phyloP scores from a whole-genome alignment of 2,329 filamentous ascomycete species.

The Sporothrix variecibatus region DNA sequence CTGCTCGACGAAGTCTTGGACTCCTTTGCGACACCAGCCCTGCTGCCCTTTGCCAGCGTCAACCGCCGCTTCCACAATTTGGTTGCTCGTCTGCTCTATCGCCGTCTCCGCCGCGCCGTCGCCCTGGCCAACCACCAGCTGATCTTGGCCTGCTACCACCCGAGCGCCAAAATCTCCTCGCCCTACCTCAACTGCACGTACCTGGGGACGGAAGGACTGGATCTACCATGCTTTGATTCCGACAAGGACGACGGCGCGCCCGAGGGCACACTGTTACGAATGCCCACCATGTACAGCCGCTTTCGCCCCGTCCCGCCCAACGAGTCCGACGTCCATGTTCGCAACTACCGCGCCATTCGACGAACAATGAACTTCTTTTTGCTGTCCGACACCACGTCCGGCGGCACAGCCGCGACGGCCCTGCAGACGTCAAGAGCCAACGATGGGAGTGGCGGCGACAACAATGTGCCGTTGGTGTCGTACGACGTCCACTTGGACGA shows the following conservation, averaged over 20 bases:
- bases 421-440: neutral
- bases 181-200: constrained; percentile 69
- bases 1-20: constrained; percentile 39
- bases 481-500: constrained; percentile 67
- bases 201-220: constrained; percentile 63
- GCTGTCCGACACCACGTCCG: constrained; percentile 29
- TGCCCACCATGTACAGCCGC: constrained; percentile 65
- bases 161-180: constrained; percentile 66
- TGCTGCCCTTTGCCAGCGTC: constrained; percentile 36
- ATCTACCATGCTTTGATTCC: constrained; percentile 33
- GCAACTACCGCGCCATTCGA: constrained; percentile 23
- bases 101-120: constrained; percentile 48
- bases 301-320: constrained; percentile 66
- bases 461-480: constrained; percentile 42
- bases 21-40: constrained; percentile 34
- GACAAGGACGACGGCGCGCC: constrained; percentile 38
- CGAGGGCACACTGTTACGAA: constrained; percentile 42
- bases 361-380: constrained; percentile 18
- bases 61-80: constrained; percentile 38
- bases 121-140: constrained; percentile 63
- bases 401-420: neutral
- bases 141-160: constrained; percentile 78
- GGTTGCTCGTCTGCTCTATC: constrained; percentile 36
- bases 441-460: constrained; percentile 15
- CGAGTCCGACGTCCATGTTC: constrained; percentile 41